These are phyloP conservation scores for Luzula sylvatica DNA, from an alignment of 176 grass and related monocot genomes.

Conservation along the genomic window DNA sequence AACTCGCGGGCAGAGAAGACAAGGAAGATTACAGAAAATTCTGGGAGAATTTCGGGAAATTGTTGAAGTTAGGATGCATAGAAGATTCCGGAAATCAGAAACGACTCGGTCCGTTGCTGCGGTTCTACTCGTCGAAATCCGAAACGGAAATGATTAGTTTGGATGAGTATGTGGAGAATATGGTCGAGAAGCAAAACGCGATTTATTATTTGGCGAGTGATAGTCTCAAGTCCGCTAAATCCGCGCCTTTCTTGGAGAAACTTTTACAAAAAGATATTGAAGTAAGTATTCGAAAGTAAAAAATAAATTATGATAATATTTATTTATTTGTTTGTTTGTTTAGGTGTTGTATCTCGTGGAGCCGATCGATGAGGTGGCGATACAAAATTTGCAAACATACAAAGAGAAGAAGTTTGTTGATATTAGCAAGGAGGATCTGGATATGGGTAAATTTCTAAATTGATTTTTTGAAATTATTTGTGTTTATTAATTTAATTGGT, in stretches of 20 bases:
- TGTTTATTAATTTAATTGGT: conserved; percentile 4
- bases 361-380: conserved; percentile 88
- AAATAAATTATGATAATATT: conserved; percentile 2
- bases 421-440: conserved; percentile 87
- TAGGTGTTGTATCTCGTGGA: conserved; percentile 80
- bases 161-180: conserved; percentile 78
- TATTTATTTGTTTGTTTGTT: conserved; percentile 6
- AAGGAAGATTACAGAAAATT: conserved; percentile 89
- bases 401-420: conserved; percentile 91
- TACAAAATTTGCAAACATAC: conserved; percentile 90
- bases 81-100: conserved; percentile 89
- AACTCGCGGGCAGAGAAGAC: conserved; percentile 55
- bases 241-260: conserved; percentile 83
- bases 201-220: conserved; percentile 91
- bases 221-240: conserved; percentile 72
- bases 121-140: conserved; percentile 67
- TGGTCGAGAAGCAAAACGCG: conserved; percentile 66
- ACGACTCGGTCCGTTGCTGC: conserved; percentile 46
- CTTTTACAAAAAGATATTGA: conserved; percentile 21
- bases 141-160: conserved; percentile 68
- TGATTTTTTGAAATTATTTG: neutral
- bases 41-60: conserved; percentile 94
- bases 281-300: neutral
- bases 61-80: conserved; percentile 85
- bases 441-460: conserved; percentile 38